Base-by-base conservation (phyloP, 306 rosid species). In the Amphicarpaea edgeworthii region DNA sequence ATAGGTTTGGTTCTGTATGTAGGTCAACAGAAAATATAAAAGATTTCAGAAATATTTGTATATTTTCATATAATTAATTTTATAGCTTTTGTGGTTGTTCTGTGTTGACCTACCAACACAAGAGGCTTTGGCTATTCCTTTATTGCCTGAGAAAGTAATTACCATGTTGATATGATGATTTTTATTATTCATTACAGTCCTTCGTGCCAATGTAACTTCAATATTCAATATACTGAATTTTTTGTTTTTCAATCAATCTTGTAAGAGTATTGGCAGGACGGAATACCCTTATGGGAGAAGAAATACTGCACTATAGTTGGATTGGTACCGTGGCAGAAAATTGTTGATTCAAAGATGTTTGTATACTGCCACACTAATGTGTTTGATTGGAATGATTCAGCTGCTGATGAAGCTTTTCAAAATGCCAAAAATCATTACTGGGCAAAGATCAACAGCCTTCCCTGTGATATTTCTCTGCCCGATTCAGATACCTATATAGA, bases 261-360 rank as follows among this genome's bases (percentile, higher is more conserved):
- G n/a, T 12, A 76, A 88, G 94, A 83, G 63, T 83, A 68, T 80
- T 41, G 73, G 78, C 78, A 78, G 67, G 97, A 94, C 24, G 96
- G 91, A 32, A 67, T 94, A 80, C 97, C 98, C 69, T n/a, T 82
- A 15, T 94, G 97, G 98, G 96, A 94, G 83, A 94, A 94, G 88
- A 84, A 84, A 74, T 91, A 83, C 75, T 91, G 95, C 83, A 82
- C 80, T 11, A 69, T 41, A 75, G 61, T 86, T 38, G 96, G 96
- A 55, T 66, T 71, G 21, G 85, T 94, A 16, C 93, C 96, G 19
- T 91, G 97, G 98, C 77, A 93, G 83, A 94, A 92, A 86, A 67
- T 92, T 58, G 84, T 87, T 11, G 89, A 86, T 59, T 42, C 95
- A 51, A 90, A 91, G 86, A 75, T 72, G 10, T 64, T 62, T 72